phyloP scores from a whole-genome alignment of 2,329 filamentous ascomycete species.

The Fusarium udum region DNA sequence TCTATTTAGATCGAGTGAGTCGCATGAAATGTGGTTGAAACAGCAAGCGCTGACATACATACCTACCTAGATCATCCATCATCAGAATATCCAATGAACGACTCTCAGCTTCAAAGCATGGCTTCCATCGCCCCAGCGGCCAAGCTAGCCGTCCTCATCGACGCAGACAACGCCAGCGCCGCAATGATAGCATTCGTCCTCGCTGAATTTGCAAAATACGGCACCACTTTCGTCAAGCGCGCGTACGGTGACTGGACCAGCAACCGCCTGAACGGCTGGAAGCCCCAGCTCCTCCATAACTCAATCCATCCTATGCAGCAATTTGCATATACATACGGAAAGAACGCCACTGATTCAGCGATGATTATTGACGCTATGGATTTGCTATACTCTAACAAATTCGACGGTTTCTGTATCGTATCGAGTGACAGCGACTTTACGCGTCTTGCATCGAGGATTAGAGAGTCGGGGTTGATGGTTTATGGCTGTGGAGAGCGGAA shows the following conservation, averaged over 20 bases:
- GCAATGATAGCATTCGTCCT: constrained; percentile 35
- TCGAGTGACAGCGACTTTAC: constrained; percentile 52
- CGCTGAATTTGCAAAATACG: constrained; percentile 47
- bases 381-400: constrained; percentile 46
- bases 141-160: constrained; percentile 48
- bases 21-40: background rate
- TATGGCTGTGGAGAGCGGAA: constrained; percentile 49
- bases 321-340: constrained; percentile 49
- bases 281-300: constrained; percentile 43
- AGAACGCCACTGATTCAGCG: constrained; percentile 49
- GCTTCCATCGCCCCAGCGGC: background rate
- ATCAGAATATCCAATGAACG: background rate
- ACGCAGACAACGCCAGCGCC: constrained; percentile 46
- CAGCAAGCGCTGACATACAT: too few relatives aligned
- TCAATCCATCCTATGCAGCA: constrained; percentile 51
- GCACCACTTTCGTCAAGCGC: constrained; percentile 44
- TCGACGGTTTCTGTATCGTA: constrained; percentile 48
- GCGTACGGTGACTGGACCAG: constrained; percentile 51
- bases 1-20: background rate
- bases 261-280: constrained; percentile 43
- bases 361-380: constrained; percentile 54
- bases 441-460: constrained; percentile 47
- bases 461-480: constrained; percentile 33
- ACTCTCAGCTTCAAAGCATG: background rate
- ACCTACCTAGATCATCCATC: background rate